Base-by-base conservation (phyloP, 805 yeast genomes). In the Saccharomycopsis fodiens region DNA sequence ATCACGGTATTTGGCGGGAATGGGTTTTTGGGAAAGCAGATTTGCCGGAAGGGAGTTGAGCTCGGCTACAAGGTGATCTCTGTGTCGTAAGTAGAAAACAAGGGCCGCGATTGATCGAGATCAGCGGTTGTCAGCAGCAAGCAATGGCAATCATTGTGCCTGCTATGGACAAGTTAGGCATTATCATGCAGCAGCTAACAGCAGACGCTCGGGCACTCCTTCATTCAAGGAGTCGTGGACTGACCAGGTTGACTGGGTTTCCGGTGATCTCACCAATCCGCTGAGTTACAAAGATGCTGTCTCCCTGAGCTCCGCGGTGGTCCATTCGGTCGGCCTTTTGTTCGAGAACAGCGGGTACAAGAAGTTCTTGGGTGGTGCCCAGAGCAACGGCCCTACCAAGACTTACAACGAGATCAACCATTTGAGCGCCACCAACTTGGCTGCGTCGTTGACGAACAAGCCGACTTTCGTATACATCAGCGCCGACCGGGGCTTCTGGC, bases 1-100 rank as follows among this genome's bases (percentile, higher is more conserved):
- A 29, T 76, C 2, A 76, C 85, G 3, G 85, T 88, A 0, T 77
- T 88, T 56, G 97, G 97, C 15, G 96, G 97, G 1, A 78, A 76
- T 53, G 97, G 97, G 6, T 85, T 85, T 58, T 61, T 89, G 15
- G 82, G 95, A 10, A 70, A 67, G 46, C 66, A 79, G 29, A 78
- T 89, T 6, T 85, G 94, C 57, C 81, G 80, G 57, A 70, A 72
- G 2, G 94, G 83, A 0, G 61, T 84, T 1, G 63, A 61, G 19
- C 60, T 74, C 16, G 94, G 94, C 0, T 77, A 70, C 59, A 60
- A 72, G 8, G 95, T 88, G 3, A 69, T 79, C 0, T 76, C 94
- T 0, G 62, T 85, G n/a, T 75, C 85, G 56, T 58, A 53, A 48
- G 65, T 58, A n/a, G n/a, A n/a, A n/a, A n/a, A n/a, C n/a, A n/a